Evolutionary conservation across 192 early-diverging fungal species (phyloP), one percentile per base, ranked within the genome.

Genomic region (Rhizoclosmatium globosum): DNA sequence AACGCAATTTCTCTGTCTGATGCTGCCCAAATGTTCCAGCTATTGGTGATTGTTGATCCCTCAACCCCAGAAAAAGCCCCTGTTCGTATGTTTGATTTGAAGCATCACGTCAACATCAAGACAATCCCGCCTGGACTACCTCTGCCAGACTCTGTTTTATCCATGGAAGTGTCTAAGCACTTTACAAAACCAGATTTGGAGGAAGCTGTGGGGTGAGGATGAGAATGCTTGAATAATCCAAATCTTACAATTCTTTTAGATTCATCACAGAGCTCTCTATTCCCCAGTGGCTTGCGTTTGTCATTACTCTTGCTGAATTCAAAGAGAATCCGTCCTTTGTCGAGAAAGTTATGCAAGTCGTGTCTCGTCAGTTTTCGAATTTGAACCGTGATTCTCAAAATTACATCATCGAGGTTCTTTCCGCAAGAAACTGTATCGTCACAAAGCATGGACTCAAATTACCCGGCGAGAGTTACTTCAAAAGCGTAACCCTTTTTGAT

Each of bases 381-480:
- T 57, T 75, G n/a, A 43, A 74, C 47, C 79, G 57, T 17, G 50
- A 7, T 72, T 85, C 46, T 60, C 19, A 85, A 56, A 85, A 31
- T 57, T 67, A 47, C 62, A 61, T 84, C 47, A 68, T 67, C 79
- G 84, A 65, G 53, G 67, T 70, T 50, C 82, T 87, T n/a, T 50
- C 38, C 45, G 11, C 2, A 66, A 86, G 45, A 44, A 76, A 21
- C 62, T 95, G 94, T 78, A 90, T 96, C 23, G 90, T 90, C 1
- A 95, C 95, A 4, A 86, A 87, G 64, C 78, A 82, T 11, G 94
- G 95, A 4, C 83, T 95, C 75, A 86, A 90, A 47, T 2, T 84
- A 0, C 94, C 95, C 0, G 71, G 61, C 4, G 92, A 95, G 15
- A 82, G 92, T 0, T 97, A 97, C 76, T 95, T 96, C 81, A 82